Percentiles rank a stretch among this genome's conserved stretches.
phyloP scores from a whole-genome alignment of 1,284 basidiomycete species.

The Ustilago cynodontis region DNA sequence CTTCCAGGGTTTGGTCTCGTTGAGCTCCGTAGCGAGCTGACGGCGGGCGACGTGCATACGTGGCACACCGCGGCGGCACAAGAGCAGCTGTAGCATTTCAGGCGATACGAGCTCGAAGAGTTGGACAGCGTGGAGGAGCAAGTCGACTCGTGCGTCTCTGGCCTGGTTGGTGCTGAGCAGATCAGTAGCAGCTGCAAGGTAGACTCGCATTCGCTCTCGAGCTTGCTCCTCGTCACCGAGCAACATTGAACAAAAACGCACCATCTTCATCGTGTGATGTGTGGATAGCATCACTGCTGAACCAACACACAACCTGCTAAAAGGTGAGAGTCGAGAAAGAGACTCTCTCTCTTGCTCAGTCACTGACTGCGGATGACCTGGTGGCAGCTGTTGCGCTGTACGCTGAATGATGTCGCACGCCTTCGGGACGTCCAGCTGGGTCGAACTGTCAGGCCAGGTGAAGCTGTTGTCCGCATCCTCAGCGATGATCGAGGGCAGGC shows the following conservation, averaged over 20 bases:
- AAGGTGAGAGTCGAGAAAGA: constrained; percentile 12
- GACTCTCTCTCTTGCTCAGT: constrained; percentile 10
- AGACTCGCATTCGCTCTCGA: constrained; percentile 5
- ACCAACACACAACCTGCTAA: constrained; percentile 23
- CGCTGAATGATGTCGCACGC: constrained; percentile 17
- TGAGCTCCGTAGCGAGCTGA: constrained; percentile 10
- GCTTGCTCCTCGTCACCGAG: constrained; percentile 22
- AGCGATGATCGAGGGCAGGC: neutral
- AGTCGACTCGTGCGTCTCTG: constrained; percentile 17
- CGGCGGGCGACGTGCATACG: constrained; percentile 25
- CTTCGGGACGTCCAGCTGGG: constrained; percentile 6
- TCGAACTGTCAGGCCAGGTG: constrained; percentile 12
- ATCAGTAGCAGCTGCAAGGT: constrained; percentile 16
- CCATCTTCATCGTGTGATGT: constrained; percentile 29
- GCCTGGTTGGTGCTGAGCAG: constrained; percentile 20
- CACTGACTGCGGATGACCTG: neutral
- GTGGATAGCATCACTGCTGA: constrained; percentile 24
- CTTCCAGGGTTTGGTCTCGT: constrained; percentile 13
- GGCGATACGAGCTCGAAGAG: constrained; percentile 21
- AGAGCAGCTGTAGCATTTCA: constrained; percentile 29
- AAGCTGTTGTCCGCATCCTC: neutral
- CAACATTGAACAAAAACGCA: constrained; percentile 21
- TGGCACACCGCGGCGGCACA: constrained; percentile 18
- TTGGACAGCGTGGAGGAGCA: constrained; percentile 27
- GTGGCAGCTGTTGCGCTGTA: constrained; percentile 1